Evolutionary conservation across 2,329 filamentous ascomycete species (phyloP).

Genomic region (Claviceps africana): DNA sequence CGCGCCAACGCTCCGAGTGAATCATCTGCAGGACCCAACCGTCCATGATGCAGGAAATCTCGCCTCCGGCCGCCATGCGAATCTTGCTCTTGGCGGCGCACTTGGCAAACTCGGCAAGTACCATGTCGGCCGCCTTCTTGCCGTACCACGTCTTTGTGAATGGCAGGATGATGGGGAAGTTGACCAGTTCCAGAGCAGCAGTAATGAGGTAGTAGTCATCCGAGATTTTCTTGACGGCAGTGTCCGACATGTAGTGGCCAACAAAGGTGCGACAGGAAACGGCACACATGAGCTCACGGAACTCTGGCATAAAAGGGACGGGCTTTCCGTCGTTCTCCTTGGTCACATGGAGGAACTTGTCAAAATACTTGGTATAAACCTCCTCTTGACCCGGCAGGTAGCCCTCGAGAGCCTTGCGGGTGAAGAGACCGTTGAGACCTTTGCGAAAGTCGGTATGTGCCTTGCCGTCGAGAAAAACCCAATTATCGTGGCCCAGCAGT

Average conservation of each 20-base stretch:
- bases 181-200: slow-evolving; percentile 88
- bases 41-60: slow-evolving; percentile 87
- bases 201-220: slow-evolving; percentile 97
- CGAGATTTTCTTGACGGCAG: slow-evolving; percentile 82
- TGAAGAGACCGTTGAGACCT: slow-evolving; percentile 89
- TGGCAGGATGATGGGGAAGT: slow-evolving; percentile 92
- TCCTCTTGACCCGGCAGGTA: slow-evolving; percentile 91
- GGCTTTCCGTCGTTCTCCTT: slow-evolving; percentile 59
- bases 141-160: slow-evolving; percentile 96
- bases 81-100: slow-evolving; percentile 90
- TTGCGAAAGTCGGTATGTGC: slow-evolving; percentile 94
- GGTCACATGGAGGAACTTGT: slow-evolving; percentile 62
- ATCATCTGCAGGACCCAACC: slow-evolving; percentile 84
- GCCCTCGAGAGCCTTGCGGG: slow-evolving; percentile 68
- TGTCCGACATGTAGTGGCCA: slow-evolving; percentile 85
- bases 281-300: slow-evolving; percentile 90
- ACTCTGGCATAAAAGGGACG: slow-evolving; percentile 75
- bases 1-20: slow-evolving; percentile 67
- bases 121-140: slow-evolving; percentile 89
- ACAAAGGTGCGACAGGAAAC: slow-evolving; percentile 95
- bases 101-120: slow-evolving; percentile 75
- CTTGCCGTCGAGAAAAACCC: slow-evolving; percentile 95
- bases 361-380: slow-evolving; percentile 78
- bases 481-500: slow-evolving; percentile 81
- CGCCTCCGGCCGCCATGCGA: slow-evolving; percentile 76